A percentile compares a stretch with the other conserved stretches of the same genome.
phyloP scores from a whole-genome alignment of 495 filamentous ascomycete genomes.

The Xylaria palmicola region DNA sequence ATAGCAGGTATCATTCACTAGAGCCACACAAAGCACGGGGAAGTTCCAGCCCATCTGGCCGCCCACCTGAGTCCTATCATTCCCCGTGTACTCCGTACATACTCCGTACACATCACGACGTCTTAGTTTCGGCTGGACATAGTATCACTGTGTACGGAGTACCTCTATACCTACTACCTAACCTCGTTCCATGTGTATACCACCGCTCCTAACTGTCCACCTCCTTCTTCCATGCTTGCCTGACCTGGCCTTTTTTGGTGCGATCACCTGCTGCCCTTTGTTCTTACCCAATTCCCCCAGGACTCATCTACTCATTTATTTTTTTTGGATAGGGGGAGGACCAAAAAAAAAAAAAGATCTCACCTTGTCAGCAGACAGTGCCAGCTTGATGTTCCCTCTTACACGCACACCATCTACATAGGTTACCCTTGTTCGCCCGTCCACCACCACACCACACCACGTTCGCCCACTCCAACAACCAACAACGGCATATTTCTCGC shows the following conservation, averaged over 20 bases:
- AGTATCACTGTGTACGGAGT: slow-evolving; percentile 19
- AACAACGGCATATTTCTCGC: slow-evolving; percentile 26
- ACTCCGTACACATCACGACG: not conserved
- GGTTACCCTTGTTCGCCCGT: slow-evolving; percentile 15
- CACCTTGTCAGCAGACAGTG: slow-evolving; percentile 14
- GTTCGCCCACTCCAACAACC: slow-evolving; percentile 22
- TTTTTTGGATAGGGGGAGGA: not conserved
- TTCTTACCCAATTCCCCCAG: slow-evolving; percentile 13
- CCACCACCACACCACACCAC: slow-evolving; percentile 14
- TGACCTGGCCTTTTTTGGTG: slow-evolving; percentile 14
- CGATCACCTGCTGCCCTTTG: slow-evolving; percentile 14
- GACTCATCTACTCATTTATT: not conserved
- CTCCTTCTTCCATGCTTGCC: slow-evolving; percentile 4
- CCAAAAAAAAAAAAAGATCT: slow-evolving; percentile 13
- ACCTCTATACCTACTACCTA: slow-evolving; percentile 14
- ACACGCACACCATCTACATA: slow-evolving; percentile 9
- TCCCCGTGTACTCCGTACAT: not conserved
- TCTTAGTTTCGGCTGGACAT: not conserved
- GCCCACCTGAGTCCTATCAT: not conserved
- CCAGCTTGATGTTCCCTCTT: slow-evolving; percentile 11
- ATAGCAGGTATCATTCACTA: slow-evolving; percentile 6
- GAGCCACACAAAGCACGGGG: slow-evolving; percentile 20
- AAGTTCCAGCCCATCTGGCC: slow-evolving; percentile 11
- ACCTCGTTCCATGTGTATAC: not conserved
- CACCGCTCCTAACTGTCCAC: slow-evolving; percentile 1